Base-by-base conservation (phyloP, 2,329 filamentous ascomycete species). In the Xylaria sp. region DNA sequence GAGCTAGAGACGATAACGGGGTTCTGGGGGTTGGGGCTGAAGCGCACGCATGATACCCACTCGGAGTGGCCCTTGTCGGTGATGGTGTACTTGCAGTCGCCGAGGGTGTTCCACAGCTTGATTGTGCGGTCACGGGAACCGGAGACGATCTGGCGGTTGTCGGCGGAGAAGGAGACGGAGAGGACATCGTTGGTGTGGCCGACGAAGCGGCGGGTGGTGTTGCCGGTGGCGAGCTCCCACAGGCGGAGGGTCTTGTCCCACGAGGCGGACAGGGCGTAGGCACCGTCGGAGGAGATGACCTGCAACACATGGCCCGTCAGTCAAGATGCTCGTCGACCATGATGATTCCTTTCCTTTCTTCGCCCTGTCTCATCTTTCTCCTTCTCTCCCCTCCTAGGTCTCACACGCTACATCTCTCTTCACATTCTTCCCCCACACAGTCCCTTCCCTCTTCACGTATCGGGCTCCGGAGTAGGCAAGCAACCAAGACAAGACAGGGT, bases 81-180 rank as follows among this genome's bases (percentile, higher is more conserved):
- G 89, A 99, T 98, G 88, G 95, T 99, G 91, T 91, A 99, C 90
- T 99, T 99, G 94, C 96, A 99, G 91, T 99, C 96, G 86, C 96
- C 96, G 76, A 99, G 93, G 79, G 96, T 99, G 90, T 99, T 99
- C 96, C 96, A 99, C 80, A 99, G 91, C 93, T 98, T 99, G 90
- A 99, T 98, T 81, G 93, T 93, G 83, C 94, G 92, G 89, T 99
- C 96, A 84, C 96, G 94, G 75, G 96, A 98, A 77, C 94, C 96
- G 76, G 96, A 98, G 80, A 98, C 96, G 85, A 99, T 98, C 90
- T 98, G 96, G 83, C 96, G 93, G 93, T 98, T 98, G 89, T 99
- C 96, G 90, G 96, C 96, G 79, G 96, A 98, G 93, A 99, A 99
- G 78, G 94, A 97, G 83, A 99, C 96, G 83, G 95, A 98, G 82